Evolutionary conservation across 495 filamentous ascomycete species (phyloP).

Genomic region (Talaromyces thailandensis): DNA sequence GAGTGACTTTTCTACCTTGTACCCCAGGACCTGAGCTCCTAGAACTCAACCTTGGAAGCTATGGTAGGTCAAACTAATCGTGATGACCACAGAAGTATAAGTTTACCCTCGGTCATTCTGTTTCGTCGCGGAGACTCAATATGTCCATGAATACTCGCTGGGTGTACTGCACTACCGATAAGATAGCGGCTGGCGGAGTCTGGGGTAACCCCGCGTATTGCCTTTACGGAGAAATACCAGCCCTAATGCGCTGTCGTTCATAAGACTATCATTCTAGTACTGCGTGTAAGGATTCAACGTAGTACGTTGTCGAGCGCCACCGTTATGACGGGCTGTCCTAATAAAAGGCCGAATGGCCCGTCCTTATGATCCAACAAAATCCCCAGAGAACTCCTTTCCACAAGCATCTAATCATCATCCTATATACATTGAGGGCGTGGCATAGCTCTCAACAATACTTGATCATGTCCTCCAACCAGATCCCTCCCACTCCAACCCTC

Average conservation of each 20-base stretch:
- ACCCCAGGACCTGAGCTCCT: neutral
- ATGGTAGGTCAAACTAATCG: neutral
- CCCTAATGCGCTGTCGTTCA: neutral
- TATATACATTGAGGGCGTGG: neutral
- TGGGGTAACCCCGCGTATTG: neutral
- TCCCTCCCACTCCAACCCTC: slow-evolving; percentile 1
- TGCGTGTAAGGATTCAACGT: too few species aligned
- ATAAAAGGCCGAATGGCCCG: neutral
- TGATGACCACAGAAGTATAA: neutral
- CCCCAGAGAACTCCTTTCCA: neutral
- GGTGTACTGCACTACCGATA: neutral
- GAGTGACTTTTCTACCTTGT: neutral
- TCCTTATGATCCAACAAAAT: neutral
- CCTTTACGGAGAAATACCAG: neutral
- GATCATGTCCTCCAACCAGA: neutral
- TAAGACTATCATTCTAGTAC: too few species aligned
- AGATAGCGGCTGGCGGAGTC: neutral
- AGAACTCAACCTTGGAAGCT: neutral
- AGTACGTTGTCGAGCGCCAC: neutral
- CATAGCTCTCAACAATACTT: neutral
- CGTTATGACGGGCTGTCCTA: neutral
- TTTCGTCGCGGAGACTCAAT: neutral
- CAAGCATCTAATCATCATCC: neutral
- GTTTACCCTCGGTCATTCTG: neutral
- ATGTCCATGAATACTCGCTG: neutral